phyloP scores from a whole-genome alignment of 2,329 filamentous ascomycete species.

The Boeremia lycopersici region DNA sequence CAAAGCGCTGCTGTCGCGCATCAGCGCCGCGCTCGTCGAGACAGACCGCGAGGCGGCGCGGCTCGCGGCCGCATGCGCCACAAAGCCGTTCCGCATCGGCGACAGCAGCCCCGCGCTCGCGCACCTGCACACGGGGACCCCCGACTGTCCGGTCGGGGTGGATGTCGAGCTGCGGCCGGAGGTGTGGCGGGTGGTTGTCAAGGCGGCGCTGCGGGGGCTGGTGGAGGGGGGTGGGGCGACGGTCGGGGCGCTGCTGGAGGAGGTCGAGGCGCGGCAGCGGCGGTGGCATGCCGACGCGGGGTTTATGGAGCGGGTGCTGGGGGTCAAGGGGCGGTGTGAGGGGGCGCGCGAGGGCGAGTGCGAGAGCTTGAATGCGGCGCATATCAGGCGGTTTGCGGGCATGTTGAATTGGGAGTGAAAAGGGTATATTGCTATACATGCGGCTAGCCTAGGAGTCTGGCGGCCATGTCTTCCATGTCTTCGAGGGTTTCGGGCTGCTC shows the following conservation, averaged over 20 bases:
- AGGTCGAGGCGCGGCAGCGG: conserved; percentile 51
- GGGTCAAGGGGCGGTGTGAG: conserved; percentile 4
- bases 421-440: background rate
- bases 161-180: conserved; percentile 50
- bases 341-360: conserved; percentile 19
- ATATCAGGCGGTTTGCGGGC: conserved; percentile 21
- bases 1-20: conserved; percentile 50
- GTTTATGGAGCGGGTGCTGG: conserved; percentile 26
- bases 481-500: conserved; percentile 79
- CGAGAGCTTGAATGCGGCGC: conserved; percentile 22
- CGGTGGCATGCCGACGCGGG: conserved; percentile 46
- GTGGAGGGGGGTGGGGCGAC: conserved; percentile 47
- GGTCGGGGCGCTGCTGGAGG: conserved; percentile 45
- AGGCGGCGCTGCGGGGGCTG: conserved; percentile 54
- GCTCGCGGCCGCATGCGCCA: conserved; percentile 38
- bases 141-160: conserved; percentile 53
- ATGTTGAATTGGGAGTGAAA: conserved; percentile 22
- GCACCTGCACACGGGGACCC: conserved; percentile 52
- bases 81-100: conserved; percentile 52
- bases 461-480: conserved; percentile 77
- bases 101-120: conserved; percentile 47
- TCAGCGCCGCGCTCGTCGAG: conserved; percentile 47
- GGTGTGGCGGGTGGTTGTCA: conserved; percentile 53
- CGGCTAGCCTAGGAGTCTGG: conserved; percentile 65
- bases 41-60: conserved; percentile 50